Evolutionary conservation across 1,139 yeast genomes (phyloP), one percentile per base, ranked within the genome.

Genomic region (Yamadazyma atmosphaerica): DNA sequence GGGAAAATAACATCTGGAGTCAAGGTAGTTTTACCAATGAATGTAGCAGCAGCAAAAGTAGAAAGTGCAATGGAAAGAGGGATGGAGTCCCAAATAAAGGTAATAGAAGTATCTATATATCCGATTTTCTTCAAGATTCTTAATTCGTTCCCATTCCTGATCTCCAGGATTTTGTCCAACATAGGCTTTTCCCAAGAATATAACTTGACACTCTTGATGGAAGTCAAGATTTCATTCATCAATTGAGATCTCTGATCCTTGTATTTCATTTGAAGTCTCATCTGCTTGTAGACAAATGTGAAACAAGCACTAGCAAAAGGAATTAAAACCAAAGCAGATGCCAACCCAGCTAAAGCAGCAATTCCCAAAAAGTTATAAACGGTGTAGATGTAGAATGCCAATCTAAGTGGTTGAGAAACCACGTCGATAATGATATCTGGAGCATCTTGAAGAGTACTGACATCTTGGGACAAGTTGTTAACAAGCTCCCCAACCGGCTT

Each of bases 111-210:
- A 37, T 45, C 58, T 28, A 52, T 58, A 11, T 65, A 51, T 21
- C 72, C 74, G 35, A 63, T 56, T 36, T 50, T 56, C 39, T 52
- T 60, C 33, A 57, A 51, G 25, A 57, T 56, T 12, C 36, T 40
- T 41, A 68, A 58, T 45, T 69, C 74, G 35, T 63, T 55, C 17
- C 56, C 63, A 43, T 68, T 68, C 57, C 75, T 62, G 22, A 68
- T 52, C 4, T 51, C 58, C 29, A 56, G 53, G 33, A 69, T 56
- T 42, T 65, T 57, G 17, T 52, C 49, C 45, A 68, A 48, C 67
- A 68, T 65, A 13, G 75, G 73, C 24, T 47, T 43, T 40, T 67
- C 72, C 73, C 73, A 67, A 4, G 70, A 62, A 43, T 66, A 67
- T 32, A 67, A 58, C 41, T 69, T 69, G 44, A 69, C 58, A 33